Evolutionary conservation across 2,329 filamentous ascomycete species (phyloP), one percentile per base, ranked within the genome.

Genomic region (Fonsecaea pugnacius): DNA sequence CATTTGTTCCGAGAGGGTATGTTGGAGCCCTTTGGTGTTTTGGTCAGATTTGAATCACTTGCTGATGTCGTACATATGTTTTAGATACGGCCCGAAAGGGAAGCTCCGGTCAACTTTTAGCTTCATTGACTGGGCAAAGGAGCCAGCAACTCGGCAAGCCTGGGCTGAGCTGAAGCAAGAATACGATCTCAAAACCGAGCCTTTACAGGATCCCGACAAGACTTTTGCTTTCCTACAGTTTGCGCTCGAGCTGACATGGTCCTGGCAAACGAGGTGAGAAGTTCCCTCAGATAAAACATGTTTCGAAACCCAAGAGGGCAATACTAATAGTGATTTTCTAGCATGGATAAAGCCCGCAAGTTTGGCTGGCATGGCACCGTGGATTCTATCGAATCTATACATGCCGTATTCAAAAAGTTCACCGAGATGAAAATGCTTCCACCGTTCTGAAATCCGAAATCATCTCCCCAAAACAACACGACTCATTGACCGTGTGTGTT

Each of bases 341-440:
- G 71, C 43, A 80, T 80, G 77, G 78, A 78, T 64, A 83, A 83
- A 70, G 76, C 77, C 33, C 75, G 77, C 48, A 78, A 78, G 60
- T 70, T 82, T 66, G 81, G 81, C 0, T 83, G 78, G 75, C 76
- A 77, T 64, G 80, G 81, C 0, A 78, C 78, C 66, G 79, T 82
- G 4, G 79, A 82, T 64, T 78, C 78, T 1, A 70, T 74, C 24
- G 79, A 83, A 62, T 77, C 76, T 38, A 74, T 83, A 32, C 74
- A 73, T 36, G 73, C 78, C 67, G 78, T 79, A 5, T 74, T 81
- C 60, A 67, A 72, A 1, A 78, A 82, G 55, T 78, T 82, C 71
- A 75, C 70, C 10, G 73, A 73, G 40, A 69, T 82, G 56, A 76
- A 76, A 53, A 80, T 83, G 80, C 70, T 82, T 24, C 79, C 78